phyloP scores from a whole-genome alignment of 352 stramenopile genomes.

The Globisporangium camurandrum region DNA sequence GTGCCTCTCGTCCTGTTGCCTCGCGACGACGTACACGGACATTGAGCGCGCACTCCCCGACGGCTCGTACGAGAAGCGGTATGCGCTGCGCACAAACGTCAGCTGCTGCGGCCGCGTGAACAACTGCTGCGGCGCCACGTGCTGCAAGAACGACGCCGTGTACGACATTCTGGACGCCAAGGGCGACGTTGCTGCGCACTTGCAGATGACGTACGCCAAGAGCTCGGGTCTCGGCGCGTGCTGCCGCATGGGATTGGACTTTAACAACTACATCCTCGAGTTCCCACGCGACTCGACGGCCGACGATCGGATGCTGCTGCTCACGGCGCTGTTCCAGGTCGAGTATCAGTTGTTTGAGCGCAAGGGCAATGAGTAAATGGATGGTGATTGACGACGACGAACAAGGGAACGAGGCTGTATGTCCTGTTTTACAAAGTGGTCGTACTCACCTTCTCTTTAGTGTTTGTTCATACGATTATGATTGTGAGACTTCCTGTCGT shows the following conservation, averaged over 20 bases:
- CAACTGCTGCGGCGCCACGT: slow-evolving; percentile 65
- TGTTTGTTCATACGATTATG: neutral
- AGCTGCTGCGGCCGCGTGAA: slow-evolving; percentile 52
- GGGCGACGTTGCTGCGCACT: slow-evolving; percentile 34
- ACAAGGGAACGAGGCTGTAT: too few relatives aligned
- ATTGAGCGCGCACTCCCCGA: slow-evolving; percentile 46
- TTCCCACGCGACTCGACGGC: slow-evolving; percentile 48
- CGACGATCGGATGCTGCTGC: slow-evolving; percentile 42
- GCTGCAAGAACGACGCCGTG: slow-evolving; percentile 52
- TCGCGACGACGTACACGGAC: slow-evolving; percentile 56
- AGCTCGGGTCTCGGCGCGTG: slow-evolving; percentile 17
- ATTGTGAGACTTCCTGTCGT: too few relatives aligned
- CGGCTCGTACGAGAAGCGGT: slow-evolving; percentile 44
- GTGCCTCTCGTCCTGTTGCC: slow-evolving; percentile 33
- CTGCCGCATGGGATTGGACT: slow-evolving; percentile 28
- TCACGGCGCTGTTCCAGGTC: slow-evolving; percentile 52
- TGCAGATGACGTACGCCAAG: slow-evolving; percentile 46
- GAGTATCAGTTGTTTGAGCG: slow-evolving; percentile 56
- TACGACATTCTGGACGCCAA: slow-evolving; percentile 60
- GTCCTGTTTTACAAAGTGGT: too few relatives aligned
- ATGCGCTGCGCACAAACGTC: slow-evolving; percentile 43
- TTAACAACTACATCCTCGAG: slow-evolving; percentile 56
- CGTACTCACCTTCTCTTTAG: neutral
- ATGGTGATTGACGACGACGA: too few relatives aligned
- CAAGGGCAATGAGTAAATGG: slow-evolving; percentile 9